These are phyloP conservation scores for Saccharomycopsis fibuligera DNA, from an alignment of 805 yeast species.

Conservation along the genomic window DNA sequence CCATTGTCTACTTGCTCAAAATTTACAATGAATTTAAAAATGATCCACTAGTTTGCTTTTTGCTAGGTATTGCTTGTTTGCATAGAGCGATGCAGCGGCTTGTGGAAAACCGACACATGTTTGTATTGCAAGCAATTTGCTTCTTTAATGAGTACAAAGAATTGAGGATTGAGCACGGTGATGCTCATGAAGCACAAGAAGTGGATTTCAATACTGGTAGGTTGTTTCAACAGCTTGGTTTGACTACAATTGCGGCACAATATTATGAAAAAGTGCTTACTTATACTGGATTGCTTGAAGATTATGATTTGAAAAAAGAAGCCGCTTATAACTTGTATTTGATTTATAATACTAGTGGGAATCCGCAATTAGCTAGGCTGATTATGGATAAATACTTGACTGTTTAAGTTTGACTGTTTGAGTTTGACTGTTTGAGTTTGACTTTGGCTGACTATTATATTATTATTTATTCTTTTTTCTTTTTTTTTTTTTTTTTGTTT, in stretches of 20 bases:
- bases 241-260: constrained; percentile 62
- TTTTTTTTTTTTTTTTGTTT: too few relatives aligned
- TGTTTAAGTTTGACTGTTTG: constrained; percentile 28
- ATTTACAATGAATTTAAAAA: constrained; percentile 59
- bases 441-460: too few relatives aligned
- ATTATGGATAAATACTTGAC: constrained; percentile 62
- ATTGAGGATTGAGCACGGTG: constrained; percentile 33
- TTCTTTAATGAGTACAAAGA: constrained; percentile 67
- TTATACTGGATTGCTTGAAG: constrained; percentile 23
- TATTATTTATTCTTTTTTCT: too few relatives aligned
- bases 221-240: constrained; percentile 75
- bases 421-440: too few relatives aligned
- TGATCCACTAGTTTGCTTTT: constrained; percentile 74
- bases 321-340: constrained; percentile 81
- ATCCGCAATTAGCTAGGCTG: constrained; percentile 52
- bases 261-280: constrained; percentile 66
- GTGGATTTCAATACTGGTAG: constrained; percentile 79
- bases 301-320: constrained; percentile 56
- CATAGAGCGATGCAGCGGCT: constrained; percentile 91
- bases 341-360: constrained; percentile 73
- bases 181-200: constrained; percentile 58
- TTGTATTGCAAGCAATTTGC: constrained; percentile 79
- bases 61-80: constrained; percentile 72
- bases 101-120: constrained; percentile 79
- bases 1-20: constrained; percentile 69